A percentile compares a stretch with the other conserved stretches of the same genome.
Evolutionary conservation across 2,329 filamentous ascomycete species (phyloP).

Genomic region (Aspergillus quadrilineatus): DNA sequence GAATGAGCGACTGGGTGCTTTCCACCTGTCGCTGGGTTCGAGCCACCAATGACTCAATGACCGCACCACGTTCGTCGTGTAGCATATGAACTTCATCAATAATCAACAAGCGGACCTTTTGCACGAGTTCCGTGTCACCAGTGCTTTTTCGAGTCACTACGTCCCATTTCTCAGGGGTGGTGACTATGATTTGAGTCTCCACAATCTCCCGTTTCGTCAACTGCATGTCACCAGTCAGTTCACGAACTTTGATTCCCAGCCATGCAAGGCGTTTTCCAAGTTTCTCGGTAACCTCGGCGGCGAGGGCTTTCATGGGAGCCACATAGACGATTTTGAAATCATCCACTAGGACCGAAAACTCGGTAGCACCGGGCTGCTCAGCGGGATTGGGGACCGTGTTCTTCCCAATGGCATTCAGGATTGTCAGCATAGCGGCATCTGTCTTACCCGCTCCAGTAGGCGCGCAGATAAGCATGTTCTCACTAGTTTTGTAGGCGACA

Average conservation of each 20-base stretch:
- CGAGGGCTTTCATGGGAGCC: constrained; percentile 96
- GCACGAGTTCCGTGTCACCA: constrained; percentile 93
- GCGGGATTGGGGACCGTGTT: constrained; percentile 78
- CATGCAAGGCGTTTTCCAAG: constrained; percentile 86
- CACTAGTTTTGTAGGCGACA: constrained; percentile 90
- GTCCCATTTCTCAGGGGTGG: constrained; percentile 99
- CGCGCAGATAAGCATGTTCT: constrained; percentile 98
- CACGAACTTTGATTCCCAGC: constrained; percentile 87
- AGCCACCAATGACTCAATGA: constrained; percentile 92
- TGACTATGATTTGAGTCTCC: constrained; percentile 96
- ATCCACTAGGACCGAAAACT: constrained; percentile 78
- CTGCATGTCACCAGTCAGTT: constrained; percentile 98
- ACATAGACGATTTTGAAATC: constrained; percentile 99
- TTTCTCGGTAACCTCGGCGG: constrained; percentile 94
- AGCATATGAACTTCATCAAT: constrained; percentile 99
- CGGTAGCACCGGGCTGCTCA: constrained; percentile 68
- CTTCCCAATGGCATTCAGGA: constrained; percentile 85
- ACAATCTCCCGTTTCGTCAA: constrained; percentile 95
- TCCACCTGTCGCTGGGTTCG: constrained; percentile 95
- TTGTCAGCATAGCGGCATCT: constrained; percentile 94
- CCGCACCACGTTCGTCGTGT: constrained; percentile 93
- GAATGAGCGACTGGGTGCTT: constrained; percentile 94
- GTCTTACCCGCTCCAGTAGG: constrained; percentile 99
- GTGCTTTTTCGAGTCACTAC: constrained; percentile 96
- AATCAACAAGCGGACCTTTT: constrained; percentile 92